Conservation (phyloP, 1,284 basidiomycete genomes). For the Cutaneotrichosporon sp. region DNA sequence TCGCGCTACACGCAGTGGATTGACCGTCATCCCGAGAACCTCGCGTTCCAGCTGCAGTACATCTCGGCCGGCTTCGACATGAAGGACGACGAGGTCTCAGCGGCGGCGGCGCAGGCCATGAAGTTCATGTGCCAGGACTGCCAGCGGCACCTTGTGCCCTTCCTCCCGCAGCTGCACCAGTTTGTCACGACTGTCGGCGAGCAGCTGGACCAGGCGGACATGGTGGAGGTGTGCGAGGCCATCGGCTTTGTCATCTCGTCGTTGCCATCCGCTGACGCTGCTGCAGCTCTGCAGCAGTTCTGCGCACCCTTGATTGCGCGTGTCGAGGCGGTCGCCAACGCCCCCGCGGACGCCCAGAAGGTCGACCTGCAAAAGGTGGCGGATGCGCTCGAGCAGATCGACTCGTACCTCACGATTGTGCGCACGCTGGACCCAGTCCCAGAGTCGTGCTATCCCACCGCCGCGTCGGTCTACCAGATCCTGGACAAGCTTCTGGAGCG, state of each 20-base stretch:
- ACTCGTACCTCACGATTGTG: conserved; percentile 80
- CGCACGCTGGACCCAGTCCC: conserved; percentile 79
- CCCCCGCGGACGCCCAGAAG: conserved; percentile 58
- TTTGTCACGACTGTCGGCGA: conserved; percentile 77
- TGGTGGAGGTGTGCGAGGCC: conserved; percentile 88
- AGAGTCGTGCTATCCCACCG: conserved; percentile 72
- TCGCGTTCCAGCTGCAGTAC: conserved; percentile 83
- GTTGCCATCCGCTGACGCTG: conserved; percentile 80
- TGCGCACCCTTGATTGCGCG: conserved; percentile 60
- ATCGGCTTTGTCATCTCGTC: conserved; percentile 92
- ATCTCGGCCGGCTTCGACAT: conserved; percentile 90
- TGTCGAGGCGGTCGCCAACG: conserved; percentile 51
- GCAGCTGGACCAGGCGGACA: conserved; percentile 82
- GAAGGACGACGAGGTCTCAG: conserved; percentile 76
- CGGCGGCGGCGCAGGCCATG: conserved; percentile 93
- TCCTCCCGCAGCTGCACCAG: conserved; percentile 84
- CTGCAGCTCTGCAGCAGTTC: conserved; percentile 80
- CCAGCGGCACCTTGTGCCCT: conserved; percentile 88
- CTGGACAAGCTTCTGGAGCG: conserved; percentile 78
- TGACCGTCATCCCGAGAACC: conserved; percentile 82
- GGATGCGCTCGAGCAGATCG: conserved; percentile 84
- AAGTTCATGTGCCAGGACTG: conserved; percentile 98
- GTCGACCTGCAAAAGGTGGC: conserved; percentile 65
- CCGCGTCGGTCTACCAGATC: conserved; percentile 77
- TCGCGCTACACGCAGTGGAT: conserved; percentile 98